Evolutionary conservation across 2,329 filamentous ascomycete genomes (phyloP).

Genomic region (Hypoxylon sp.): DNA sequence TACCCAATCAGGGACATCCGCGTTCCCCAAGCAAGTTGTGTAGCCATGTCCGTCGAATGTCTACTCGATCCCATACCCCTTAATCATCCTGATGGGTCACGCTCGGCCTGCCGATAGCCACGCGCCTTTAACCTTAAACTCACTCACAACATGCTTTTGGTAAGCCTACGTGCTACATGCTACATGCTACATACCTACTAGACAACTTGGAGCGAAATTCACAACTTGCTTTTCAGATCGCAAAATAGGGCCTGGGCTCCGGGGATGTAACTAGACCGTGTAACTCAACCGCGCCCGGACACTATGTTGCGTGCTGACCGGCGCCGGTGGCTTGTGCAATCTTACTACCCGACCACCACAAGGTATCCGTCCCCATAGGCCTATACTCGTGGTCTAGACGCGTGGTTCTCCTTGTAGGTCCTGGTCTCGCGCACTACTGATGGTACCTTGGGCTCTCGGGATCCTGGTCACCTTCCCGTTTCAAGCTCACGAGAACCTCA

Average conservation of each 20-base stretch:
- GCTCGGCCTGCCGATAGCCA: slow-evolving; percentile 35
- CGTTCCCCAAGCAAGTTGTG: slow-evolving; percentile 33
- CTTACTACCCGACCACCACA: slow-evolving; percentile 21
- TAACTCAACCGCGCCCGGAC: slow-evolving; percentile 42
- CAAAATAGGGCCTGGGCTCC: slow-evolving; percentile 35
- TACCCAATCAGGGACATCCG: slow-evolving; percentile 35
- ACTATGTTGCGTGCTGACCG: slow-evolving; percentile 32
- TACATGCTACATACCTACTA: background rate
- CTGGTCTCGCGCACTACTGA: slow-evolving; percentile 40
- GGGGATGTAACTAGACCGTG: slow-evolving; percentile 41
- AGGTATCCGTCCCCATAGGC: background rate
- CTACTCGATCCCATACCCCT: slow-evolving; percentile 28
- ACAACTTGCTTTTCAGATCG: slow-evolving; percentile 27
- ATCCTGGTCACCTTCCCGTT: slow-evolving; percentile 46
- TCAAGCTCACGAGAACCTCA: slow-evolving; percentile 49
- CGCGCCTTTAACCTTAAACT: slow-evolving; percentile 42
- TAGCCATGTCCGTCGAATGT: slow-evolving; percentile 24
- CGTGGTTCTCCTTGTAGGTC: slow-evolving; percentile 32
- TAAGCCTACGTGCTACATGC: background rate
- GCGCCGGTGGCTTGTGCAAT: slow-evolving; percentile 23
- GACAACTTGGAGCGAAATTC: background rate
- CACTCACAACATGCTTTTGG: slow-evolving; percentile 10
- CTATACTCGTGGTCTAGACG: slow-evolving; percentile 45
- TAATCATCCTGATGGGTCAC: slow-evolving; percentile 43
- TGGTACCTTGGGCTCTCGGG: slow-evolving; percentile 39